Conservation (phyloP, 2,329 filamentous ascomycete genomes). For the Paraphoma sp. region DNA sequence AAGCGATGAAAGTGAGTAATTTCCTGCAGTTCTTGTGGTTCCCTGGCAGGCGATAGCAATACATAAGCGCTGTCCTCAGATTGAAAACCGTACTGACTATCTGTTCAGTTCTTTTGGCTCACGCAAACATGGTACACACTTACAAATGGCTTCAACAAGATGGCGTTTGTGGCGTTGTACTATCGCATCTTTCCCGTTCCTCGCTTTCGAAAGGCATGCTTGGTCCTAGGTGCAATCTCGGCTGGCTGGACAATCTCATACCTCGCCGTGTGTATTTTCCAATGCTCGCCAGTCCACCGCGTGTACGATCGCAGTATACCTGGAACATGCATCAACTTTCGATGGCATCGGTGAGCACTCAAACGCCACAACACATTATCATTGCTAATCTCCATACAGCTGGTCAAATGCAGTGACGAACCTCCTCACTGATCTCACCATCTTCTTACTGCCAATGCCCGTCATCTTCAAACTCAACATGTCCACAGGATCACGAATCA, state of each 20-base stretch:
- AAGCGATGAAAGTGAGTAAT: constrained; percentile 22
- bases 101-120: constrained; percentile 28
- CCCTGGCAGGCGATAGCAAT: neutral
- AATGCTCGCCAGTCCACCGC: constrained; percentile 25
- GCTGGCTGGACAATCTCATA: constrained; percentile 24
- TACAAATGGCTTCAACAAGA: constrained; percentile 33
- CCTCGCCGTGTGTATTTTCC: constrained; percentile 26
- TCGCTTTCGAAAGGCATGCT: constrained; percentile 22
- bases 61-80: neutral
- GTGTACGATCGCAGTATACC: constrained; percentile 22
- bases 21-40: no score
- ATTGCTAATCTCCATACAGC: constrained; percentile 3
- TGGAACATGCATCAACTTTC: constrained; percentile 27
- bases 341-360: constrained; percentile 26
- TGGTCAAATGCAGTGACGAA: constrained; percentile 29
- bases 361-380: neutral
- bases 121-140: constrained; percentile 31
- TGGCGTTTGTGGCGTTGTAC: constrained; percentile 32
- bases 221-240: constrained; percentile 19
- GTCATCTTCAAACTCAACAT: constrained; percentile 29
- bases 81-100: neutral
- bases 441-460: constrained; percentile 31
- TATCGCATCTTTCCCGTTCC: constrained; percentile 30
- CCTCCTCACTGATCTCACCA: constrained; percentile 24
- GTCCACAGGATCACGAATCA: constrained; percentile 22